Evolutionary conservation across 495 filamentous ascomycete species (phyloP).

Genomic region (Penicillium ucsense): DNA sequence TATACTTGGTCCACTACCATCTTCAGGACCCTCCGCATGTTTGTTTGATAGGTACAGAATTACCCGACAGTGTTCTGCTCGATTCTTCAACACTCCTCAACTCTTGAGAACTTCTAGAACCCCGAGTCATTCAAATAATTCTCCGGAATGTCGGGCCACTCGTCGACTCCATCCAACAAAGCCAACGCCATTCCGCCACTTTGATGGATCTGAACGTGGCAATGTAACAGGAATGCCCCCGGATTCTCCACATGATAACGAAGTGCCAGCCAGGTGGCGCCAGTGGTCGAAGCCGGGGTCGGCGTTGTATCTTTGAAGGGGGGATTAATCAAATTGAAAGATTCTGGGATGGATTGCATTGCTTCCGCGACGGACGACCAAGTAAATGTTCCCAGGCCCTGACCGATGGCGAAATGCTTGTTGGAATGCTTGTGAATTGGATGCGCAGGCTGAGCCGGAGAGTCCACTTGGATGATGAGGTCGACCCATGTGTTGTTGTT

Average conservation of each 20-base stretch:
- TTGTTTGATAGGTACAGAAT: too few relatives aligned
- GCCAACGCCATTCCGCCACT: slow-evolving; percentile 47
- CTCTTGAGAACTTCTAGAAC: slow-evolving; percentile 1
- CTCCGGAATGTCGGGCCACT: slow-evolving; percentile 36
- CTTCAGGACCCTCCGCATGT: too few relatives aligned
- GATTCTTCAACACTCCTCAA: not conserved
- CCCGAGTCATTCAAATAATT: slow-evolving; percentile 17
- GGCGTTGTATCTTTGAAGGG: slow-evolving; percentile 40
- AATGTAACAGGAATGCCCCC: slow-evolving; percentile 50
- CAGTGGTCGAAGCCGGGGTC: slow-evolving; percentile 24
- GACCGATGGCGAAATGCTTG: slow-evolving; percentile 47
- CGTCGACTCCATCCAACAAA: slow-evolving; percentile 48
- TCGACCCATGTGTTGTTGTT: slow-evolving; percentile 49
- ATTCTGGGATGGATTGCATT: slow-evolving; percentile 28
- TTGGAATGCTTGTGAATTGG: slow-evolving; percentile 57
- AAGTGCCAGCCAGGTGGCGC: slow-evolving; percentile 41
- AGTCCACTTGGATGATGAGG: slow-evolving; percentile 34
- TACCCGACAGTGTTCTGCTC: too few relatives aligned
- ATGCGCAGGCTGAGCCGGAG: slow-evolving; percentile 35
- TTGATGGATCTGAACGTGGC: slow-evolving; percentile 51
- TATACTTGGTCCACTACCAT: too few relatives aligned
- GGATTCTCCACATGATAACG: slow-evolving; percentile 51
- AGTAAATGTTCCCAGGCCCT: slow-evolving; percentile 37
- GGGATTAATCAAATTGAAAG: slow-evolving; percentile 47
- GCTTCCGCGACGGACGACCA: slow-evolving; percentile 45